Percentiles rank a stretch among this genome's conserved stretches.
Evolutionary conservation across 345 rosid species (phyloP).

Genomic region (Hibiscus trionum): DNA sequence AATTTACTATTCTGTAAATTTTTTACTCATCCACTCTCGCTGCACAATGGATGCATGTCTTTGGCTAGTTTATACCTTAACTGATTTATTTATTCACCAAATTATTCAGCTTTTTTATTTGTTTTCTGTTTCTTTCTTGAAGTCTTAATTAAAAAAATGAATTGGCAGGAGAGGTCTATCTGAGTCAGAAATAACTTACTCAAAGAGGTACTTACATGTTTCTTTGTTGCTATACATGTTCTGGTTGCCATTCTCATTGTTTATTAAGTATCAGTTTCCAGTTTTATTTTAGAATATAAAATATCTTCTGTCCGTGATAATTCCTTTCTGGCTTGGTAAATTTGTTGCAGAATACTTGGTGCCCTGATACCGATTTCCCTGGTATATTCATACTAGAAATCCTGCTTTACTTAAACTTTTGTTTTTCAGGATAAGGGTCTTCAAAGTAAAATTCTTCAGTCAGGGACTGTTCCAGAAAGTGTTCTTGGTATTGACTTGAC

Average conservation of each 20-base stretch:
- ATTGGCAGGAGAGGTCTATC: slow-evolving; percentile 89
- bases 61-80: too few relatives aligned
- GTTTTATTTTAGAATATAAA: background rate
- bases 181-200: slow-evolving; percentile 71
- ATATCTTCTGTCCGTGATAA: too few relatives aligned
- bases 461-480: slow-evolving; percentile 53
- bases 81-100: background rate
- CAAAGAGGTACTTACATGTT: slow-evolving; percentile 79
- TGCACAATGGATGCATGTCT: background rate
- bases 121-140: slow-evolving; percentile 2
- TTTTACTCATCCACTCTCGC: background rate
- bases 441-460: slow-evolving; percentile 55
- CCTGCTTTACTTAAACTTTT: too few relatives aligned
- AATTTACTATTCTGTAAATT: background rate
- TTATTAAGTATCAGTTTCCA: background rate
- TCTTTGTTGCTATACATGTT: too few relatives aligned
- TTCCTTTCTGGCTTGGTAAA: too few relatives aligned
- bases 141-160: slow-evolving; percentile 8
- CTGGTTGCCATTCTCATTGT: slow-evolving; percentile 5
- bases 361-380: too few relatives aligned
- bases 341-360: too few relatives aligned
- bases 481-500: slow-evolving; percentile 48
- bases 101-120: background rate
- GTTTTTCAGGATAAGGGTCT: slow-evolving; percentile 52
- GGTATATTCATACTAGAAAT: too few relatives aligned